These are phyloP conservation scores for Agastache rugosa DNA, from an alignment of 257 asterid genomes.

Conservation along the genomic window DNA sequence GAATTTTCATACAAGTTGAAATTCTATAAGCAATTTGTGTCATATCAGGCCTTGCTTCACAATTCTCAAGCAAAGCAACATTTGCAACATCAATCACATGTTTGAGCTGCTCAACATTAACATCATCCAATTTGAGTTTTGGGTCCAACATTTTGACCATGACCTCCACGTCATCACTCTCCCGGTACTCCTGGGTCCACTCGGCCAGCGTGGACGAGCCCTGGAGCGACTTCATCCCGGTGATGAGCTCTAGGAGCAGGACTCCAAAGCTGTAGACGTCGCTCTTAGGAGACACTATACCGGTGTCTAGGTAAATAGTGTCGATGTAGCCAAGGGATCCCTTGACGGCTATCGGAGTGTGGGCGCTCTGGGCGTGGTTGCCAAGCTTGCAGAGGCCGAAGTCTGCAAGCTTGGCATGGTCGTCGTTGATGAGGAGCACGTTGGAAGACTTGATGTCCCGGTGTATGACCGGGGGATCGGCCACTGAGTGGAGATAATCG, in stretches of 20 bases:
- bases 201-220: slow-evolving; percentile 76
- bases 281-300: slow-evolving; percentile 66
- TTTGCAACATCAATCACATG: slow-evolving; percentile 61
- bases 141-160: slow-evolving; percentile 64
- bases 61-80: slow-evolving; percentile 50
- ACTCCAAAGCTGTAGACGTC: slow-evolving; percentile 88
- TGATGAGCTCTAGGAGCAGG: slow-evolving; percentile 65
- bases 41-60: slow-evolving; percentile 74
- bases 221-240: slow-evolving; percentile 70
- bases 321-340: slow-evolving; percentile 84
- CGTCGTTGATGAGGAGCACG: slow-evolving; percentile 55
- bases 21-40: slow-evolving; percentile 54
- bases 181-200: slow-evolving; percentile 67
- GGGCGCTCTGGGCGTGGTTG: slow-evolving; percentile 49
- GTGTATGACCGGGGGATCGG: slow-evolving; percentile 80
- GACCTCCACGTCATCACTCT: slow-evolving; percentile 47
- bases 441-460: slow-evolving; percentile 79
- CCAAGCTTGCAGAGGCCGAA: slow-evolving; percentile 85
- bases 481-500: slow-evolving; percentile 74
- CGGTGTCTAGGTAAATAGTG: slow-evolving; percentile 61
- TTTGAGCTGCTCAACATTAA: slow-evolving; percentile 54
- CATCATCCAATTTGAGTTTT: slow-evolving; percentile 41
- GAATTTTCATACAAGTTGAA: slow-evolving; percentile 50
- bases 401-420: slow-evolving; percentile 76
- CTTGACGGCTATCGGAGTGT: slow-evolving; percentile 62